Percentiles rank a stretch among this genome's conserved stretches.
Evolutionary conservation across 1,284 basidiomycete species (phyloP).

Genomic region (Marasmius tenuissimus): DNA sequence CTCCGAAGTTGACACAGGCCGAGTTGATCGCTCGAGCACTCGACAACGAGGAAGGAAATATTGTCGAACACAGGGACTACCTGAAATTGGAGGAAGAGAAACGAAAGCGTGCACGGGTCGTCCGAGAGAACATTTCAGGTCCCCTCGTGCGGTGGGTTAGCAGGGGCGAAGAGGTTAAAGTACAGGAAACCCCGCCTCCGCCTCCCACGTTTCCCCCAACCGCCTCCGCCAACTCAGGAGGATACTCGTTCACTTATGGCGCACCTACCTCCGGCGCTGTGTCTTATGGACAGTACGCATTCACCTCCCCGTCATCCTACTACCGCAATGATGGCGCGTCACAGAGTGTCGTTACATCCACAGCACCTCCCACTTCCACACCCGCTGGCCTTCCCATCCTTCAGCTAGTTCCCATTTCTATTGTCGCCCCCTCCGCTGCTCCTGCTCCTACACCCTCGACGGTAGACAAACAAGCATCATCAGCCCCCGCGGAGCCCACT

Average conservation of each 20-base stretch:
- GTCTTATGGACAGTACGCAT: neutral
- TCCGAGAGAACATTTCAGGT: slow-evolving; percentile 63
- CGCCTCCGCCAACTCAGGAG: slow-evolving; percentile 3
- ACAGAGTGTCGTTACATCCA: neutral
- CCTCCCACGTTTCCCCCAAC: slow-evolving; percentile 21
- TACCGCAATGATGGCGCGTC: neutral
- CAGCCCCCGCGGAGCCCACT: slow-evolving; percentile 14
- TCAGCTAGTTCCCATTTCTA: too few relatives aligned
- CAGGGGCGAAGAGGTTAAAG: slow-evolving; percentile 53
- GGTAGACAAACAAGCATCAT: neutral
- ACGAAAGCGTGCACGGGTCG: slow-evolving; percentile 62
- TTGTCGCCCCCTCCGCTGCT: neutral
- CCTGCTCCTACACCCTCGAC: neutral
- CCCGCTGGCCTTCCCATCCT: neutral
- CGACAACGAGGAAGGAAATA: slow-evolving; percentile 84
- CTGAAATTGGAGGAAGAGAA: slow-evolving; percentile 81
- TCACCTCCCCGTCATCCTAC: neutral
- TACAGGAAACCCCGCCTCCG: slow-evolving; percentile 33
- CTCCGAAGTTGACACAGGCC: slow-evolving; percentile 65
- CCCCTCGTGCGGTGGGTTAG: slow-evolving; percentile 78
- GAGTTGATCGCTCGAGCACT: slow-evolving; percentile 81
- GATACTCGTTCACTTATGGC: neutral
- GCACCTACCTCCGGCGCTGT: neutral
- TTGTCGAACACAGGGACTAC: slow-evolving; percentile 76
- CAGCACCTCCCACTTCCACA: neutral